Conservation (phyloP, 371 early-diverging fungal species). For the Circinella umbellata region DNA sequence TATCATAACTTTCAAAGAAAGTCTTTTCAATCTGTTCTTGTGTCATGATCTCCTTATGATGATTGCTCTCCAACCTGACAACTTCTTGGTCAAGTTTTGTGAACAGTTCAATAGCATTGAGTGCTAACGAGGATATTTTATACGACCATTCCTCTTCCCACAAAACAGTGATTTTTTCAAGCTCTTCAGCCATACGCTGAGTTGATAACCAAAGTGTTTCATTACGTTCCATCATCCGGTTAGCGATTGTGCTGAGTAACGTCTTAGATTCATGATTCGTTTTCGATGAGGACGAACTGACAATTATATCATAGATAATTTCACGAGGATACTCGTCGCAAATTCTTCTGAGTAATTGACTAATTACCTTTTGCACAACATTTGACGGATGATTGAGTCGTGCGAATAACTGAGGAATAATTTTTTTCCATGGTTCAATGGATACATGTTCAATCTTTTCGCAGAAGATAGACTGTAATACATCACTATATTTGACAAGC, state of each 20-base stretch:
- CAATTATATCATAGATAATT: constrained; percentile 75
- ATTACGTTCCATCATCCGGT: constrained; percentile 46
- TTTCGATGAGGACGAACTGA: constrained; percentile 60
- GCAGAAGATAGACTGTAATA: constrained; percentile 45
- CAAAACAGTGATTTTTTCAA: constrained; percentile 77
- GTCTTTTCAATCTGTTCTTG: constrained; percentile 47
- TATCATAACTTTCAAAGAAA: constrained; percentile 60
- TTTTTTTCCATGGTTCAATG: constrained; percentile 67
- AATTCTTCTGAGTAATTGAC: constrained; percentile 61
- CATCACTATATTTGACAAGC: constrained; percentile 68
- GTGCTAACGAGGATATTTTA: constrained; percentile 67
- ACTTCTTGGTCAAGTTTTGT: constrained; percentile 62
- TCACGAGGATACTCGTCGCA: constrained; percentile 66
- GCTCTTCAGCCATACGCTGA: constrained; percentile 63
- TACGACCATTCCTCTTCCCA: constrained; percentile 86
- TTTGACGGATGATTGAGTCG: constrained; percentile 71
- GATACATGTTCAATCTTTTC: constrained; percentile 51
- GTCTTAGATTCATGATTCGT: constrained; percentile 49
- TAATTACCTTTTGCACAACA: constrained; percentile 56
- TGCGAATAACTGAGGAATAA: constrained; percentile 85
- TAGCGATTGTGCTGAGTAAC: constrained; percentile 45
- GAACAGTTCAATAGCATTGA: constrained; percentile 61
- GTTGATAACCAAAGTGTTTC: constrained; percentile 64
- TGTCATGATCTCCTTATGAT: constrained; percentile 33
- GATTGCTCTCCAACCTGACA: constrained; percentile 49